phyloP scores from a whole-genome alignment of 495 filamentous ascomycete genomes.

The Daldinia bambusicola region DNA sequence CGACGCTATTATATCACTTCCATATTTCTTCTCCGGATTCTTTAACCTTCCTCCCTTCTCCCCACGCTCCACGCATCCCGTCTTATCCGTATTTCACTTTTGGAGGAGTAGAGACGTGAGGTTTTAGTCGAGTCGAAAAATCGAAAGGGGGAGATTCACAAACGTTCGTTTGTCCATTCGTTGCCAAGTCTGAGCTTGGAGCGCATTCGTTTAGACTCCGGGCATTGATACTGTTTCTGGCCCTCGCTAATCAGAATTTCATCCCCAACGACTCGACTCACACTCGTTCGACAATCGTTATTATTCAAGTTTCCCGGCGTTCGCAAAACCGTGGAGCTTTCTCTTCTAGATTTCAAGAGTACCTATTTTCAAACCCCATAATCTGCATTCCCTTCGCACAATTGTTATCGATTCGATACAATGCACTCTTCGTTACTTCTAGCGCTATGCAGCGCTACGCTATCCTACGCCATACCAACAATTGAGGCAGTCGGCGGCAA shows the following conservation, averaged over 20 bases:
- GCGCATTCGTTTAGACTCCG: constrained; percentile 37
- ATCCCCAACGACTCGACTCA: constrained; percentile 22
- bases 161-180: constrained; percentile 41
- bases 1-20: neutral
- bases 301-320: constrained; percentile 11
- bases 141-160: constrained; percentile 17
- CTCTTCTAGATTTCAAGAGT: neutral
- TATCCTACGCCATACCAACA: constrained; percentile 57
- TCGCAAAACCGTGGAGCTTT: constrained; percentile 8
- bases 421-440: constrained; percentile 52
- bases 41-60: constrained; percentile 23
- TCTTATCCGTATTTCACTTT: constrained; percentile 17
- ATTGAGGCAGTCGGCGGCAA: constrained; percentile 81
- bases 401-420: constrained; percentile 26
- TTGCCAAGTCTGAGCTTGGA: constrained; percentile 15
- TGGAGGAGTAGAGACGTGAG: constrained; percentile 15
- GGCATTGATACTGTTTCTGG: constrained; percentile 20
- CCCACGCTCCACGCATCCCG: constrained; percentile 7
- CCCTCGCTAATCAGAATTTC: constrained; percentile 23
- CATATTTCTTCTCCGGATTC: constrained; percentile 35
- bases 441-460: constrained; percentile 49
- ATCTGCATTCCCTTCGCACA: constrained; percentile 11
- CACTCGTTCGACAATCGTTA: constrained; percentile 30
- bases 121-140: constrained; percentile 19
- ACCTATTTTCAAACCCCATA: neutral